Conservation (phyloP, 148 eudicot species). For the Silene latifolia region DNA sequence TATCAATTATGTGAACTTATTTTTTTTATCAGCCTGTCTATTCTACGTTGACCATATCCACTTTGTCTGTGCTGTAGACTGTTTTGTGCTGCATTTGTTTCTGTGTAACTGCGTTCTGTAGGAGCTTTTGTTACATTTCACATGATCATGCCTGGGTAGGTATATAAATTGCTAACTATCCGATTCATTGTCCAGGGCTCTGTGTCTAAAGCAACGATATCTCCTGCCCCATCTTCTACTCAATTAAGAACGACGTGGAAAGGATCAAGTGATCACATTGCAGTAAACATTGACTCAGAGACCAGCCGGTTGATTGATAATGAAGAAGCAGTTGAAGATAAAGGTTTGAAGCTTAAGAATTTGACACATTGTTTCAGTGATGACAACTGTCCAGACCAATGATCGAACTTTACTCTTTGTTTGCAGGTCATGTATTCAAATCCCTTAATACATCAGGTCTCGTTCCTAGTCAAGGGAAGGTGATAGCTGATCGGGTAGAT, state of each 20-base stretch:
- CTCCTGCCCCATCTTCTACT: constrained; percentile 65
- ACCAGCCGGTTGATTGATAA: constrained; percentile 59
- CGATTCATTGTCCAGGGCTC: constrained; percentile 49
- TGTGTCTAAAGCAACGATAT: constrained; percentile 49
- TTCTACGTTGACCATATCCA: not conserved
- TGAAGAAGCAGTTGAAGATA: constrained; percentile 63
- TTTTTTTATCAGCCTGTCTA: not conserved
- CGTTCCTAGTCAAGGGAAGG: constrained; percentile 81
- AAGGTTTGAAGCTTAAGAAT: constrained; percentile 50
- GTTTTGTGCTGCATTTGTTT: not conserved
- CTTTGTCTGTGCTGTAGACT: not conserved
- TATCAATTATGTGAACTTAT: not conserved
- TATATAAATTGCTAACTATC: constrained; percentile 5
- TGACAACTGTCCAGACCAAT: not conserved
- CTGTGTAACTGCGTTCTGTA: not conserved
- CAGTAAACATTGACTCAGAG: constrained; percentile 79
- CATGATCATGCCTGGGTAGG: not conserved
- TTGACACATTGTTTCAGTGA: not conserved
- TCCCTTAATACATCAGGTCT: constrained; percentile 87
- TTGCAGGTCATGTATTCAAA: constrained; percentile 87
- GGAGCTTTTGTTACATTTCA: constrained; percentile 3
- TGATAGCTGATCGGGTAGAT: constrained; percentile 79
- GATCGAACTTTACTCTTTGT: constrained; percentile 16
- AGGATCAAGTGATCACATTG: constrained; percentile 83
- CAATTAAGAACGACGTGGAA: constrained; percentile 72